phyloP scores from a whole-genome alignment of 148 eudicot species.

The Rhododendron mucronatum region DNA sequence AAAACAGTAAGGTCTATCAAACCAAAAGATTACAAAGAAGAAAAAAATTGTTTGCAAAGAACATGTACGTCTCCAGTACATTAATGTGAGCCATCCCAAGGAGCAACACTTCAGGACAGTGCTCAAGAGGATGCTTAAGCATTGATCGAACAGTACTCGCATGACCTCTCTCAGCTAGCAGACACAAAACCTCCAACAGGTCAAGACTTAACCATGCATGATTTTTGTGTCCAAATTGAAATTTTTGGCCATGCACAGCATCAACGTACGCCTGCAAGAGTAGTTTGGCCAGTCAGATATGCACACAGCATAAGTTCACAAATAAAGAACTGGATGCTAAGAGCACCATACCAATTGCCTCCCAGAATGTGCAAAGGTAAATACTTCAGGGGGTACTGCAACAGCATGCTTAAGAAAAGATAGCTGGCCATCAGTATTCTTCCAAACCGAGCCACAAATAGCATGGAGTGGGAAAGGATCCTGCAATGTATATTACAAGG shows the following conservation, averaged over 20 bases:
- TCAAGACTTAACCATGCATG: conserved; percentile 88
- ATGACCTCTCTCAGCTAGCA: conserved; percentile 85
- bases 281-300: conserved; percentile 5
- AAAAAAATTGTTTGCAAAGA: not conserved
- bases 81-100: conserved; percentile 86
- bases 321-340: conserved; percentile 1
- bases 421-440: conserved; percentile 83
- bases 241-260: conserved; percentile 54
- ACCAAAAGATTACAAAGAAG: not conserved
- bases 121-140: conserved; percentile 70
- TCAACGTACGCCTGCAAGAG: conserved; percentile 60
- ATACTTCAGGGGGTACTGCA: conserved; percentile 70
- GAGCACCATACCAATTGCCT: conserved; percentile 65
- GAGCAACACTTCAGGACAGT: conserved; percentile 82
- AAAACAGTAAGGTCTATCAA: conserved; percentile 12
- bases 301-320: not conserved
- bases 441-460: conserved; percentile 87
- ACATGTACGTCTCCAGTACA: conserved; percentile 35
- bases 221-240: conserved; percentile 58
- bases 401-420: conserved; percentile 86
- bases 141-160: conserved; percentile 57
- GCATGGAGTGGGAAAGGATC: conserved; percentile 86
- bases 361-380: conserved; percentile 69
- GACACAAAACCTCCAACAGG: conserved; percentile 82
- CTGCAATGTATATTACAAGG: conserved; percentile 29